phyloP scores from a whole-genome alignment of 257 asterid genomes.

The Cinchona pubescens region DNA sequence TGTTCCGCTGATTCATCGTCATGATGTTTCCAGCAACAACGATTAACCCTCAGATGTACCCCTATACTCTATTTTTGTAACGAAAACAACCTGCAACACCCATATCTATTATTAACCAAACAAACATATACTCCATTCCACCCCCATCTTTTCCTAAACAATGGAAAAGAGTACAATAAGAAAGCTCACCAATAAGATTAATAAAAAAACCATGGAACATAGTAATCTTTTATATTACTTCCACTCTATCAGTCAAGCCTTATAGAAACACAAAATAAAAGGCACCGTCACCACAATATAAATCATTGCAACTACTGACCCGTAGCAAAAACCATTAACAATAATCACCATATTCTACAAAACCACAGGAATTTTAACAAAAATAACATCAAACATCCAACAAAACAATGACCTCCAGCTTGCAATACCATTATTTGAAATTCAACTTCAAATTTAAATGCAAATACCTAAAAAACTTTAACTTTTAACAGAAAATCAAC shows the following conservation, averaged over 20 bases:
- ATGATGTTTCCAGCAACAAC: constrained; percentile 30
- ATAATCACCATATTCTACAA: constrained; percentile 4
- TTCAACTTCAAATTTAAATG: not conserved
- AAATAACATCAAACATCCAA: not conserved
- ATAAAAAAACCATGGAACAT: constrained; percentile 3
- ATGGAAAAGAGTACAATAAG: constrained; percentile 1
- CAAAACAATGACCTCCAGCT: not conserved
- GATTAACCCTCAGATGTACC: constrained; percentile 21
- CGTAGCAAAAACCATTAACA: constrained; percentile 12
- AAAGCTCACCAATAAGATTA: not conserved
- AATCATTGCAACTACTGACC: constrained; percentile 4
- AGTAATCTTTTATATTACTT: not conserved
- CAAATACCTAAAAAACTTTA: not conserved
- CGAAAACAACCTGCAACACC: constrained; percentile 22
- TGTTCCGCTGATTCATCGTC: constrained; percentile 68
- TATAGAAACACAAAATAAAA: not conserved
- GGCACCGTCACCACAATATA: too few species aligned
- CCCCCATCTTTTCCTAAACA: not conserved
- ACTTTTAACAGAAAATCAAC: not conserved
- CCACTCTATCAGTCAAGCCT: not conserved
- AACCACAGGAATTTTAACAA: not conserved
- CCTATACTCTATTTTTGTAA: constrained; percentile 12
- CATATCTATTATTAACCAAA: not conserved
- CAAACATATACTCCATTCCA: not conserved
- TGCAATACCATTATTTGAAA: not conserved